Percentiles rank a stretch among this genome's conserved stretches.
These are phyloP conservation scores for Apodospora peruviana DNA, from an alignment of 495 filamentous ascomycete species.

Conservation along the genomic window DNA sequence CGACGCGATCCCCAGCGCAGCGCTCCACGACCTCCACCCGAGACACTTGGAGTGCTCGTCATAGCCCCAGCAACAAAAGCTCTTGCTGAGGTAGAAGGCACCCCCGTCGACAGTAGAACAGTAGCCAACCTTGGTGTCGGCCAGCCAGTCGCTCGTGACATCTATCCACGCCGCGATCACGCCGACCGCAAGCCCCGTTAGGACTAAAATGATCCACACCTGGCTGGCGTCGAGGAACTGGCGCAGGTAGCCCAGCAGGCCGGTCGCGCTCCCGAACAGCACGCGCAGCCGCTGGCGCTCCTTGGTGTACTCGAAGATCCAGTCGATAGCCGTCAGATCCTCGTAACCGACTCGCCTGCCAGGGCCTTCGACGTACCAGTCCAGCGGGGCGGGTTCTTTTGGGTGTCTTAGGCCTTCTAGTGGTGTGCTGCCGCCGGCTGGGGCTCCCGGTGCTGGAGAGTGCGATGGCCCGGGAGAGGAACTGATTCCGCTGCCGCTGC, in stretches of 20 bases:
- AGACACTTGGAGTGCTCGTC: constrained; percentile 70
- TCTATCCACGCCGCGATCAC: constrained; percentile 83
- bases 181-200: constrained; percentile 71
- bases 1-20: constrained; percentile 60
- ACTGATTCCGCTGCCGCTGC: constrained; percentile 1
- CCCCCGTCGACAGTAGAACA: constrained; percentile 76
- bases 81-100: constrained; percentile 81
- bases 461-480: neutral
- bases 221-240: constrained; percentile 78
- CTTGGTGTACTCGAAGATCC: constrained; percentile 99
- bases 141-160: constrained; percentile 90
- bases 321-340: constrained; percentile 96
- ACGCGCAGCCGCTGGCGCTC: constrained; percentile 81
- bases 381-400: constrained; percentile 63
- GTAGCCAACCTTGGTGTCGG: constrained; percentile 88
- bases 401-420: constrained; percentile 3
- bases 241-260: constrained; percentile 65
- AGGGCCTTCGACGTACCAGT: constrained; percentile 90
- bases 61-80: constrained; percentile 90
- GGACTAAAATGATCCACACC: constrained; percentile 82
- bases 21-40: constrained; percentile 83
- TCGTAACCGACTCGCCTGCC: constrained; percentile 92
- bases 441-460: neutral
- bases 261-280: constrained; percentile 62
- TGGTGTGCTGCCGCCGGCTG: neutral